A percentile compares a stretch with the other conserved stretches of the same genome.
Conservation (phyloP, 139 green algal species). For the Diplosphaera chodatii region DNA sequence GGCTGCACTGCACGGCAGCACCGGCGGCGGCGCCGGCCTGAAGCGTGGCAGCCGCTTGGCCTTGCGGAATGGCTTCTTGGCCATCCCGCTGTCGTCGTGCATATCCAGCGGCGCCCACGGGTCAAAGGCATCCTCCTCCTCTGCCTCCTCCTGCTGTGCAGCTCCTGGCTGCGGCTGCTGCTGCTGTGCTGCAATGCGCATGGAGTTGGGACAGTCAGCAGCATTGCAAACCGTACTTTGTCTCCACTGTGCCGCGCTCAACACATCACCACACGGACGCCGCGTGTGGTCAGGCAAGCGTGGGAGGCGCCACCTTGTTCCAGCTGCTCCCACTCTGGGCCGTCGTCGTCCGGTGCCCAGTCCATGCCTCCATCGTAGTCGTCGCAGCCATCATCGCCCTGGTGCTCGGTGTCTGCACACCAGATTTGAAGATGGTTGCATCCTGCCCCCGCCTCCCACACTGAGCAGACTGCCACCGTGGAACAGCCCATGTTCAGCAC, state of each 20-base stretch:
- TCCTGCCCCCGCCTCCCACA: no score
- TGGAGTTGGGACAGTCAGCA: no score
- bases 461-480: no score
- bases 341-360: neutral
- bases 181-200: neutral
- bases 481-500: no score
- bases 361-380: slow-evolving; percentile 16
- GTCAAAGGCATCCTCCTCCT: slow-evolving; percentile 46
- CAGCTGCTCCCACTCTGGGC: neutral
- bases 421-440: neutral
- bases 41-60: neutral
- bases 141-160: slow-evolving; percentile 6
- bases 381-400: slow-evolving; percentile 12
- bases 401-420: slow-evolving; percentile 8
- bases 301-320: no score
- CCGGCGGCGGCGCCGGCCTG: neutral
- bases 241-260: no score
- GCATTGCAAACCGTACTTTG: no score
- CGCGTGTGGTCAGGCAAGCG: no score
- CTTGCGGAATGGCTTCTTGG: slow-evolving; percentile 47
- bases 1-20: neutral
- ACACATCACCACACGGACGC: no score
- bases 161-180: slow-evolving; percentile 1
- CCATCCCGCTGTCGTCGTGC: slow-evolving; percentile 28
- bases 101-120: slow-evolving; percentile 69